Conservation (phyloP, 768 basidiomycete species). For the Pleurotus ostreatus region DNA sequence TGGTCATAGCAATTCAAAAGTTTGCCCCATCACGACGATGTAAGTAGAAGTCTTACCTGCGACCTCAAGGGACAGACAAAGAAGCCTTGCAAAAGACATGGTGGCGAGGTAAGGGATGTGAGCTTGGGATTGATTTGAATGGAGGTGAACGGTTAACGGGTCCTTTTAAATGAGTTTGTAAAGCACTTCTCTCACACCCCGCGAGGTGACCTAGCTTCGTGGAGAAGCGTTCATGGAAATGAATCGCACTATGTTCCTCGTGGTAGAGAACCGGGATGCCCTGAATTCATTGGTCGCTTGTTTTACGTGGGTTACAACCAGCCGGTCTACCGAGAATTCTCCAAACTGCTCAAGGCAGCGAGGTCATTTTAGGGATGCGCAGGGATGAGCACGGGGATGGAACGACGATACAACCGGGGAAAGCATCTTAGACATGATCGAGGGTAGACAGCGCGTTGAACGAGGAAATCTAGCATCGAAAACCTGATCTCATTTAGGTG, state of each 20-base stretch:
- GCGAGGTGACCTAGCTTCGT: neutral
- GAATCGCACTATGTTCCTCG: neutral
- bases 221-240: slow-evolving; percentile 1
- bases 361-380: neutral
- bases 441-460: no score
- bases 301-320: neutral
- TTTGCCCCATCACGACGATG: neutral
- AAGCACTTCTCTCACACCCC: neutral
- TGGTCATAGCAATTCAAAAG: neutral
- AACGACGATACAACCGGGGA: neutral
- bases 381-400: neutral
- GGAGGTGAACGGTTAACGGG: neutral
- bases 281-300: neutral
- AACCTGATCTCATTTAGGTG: slow-evolving; percentile 2
- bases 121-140: neutral
- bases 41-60: neutral
- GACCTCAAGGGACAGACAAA: slow-evolving; percentile 4
- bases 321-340: neutral
- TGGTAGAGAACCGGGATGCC: neutral
- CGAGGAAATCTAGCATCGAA: neutral
- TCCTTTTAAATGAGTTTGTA: neutral
- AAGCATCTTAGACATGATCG: neutral
- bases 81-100: slow-evolving; percentile 10
- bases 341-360: neutral
- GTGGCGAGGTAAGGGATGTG: neutral